Evolutionary conservation across 768 basidiomycete species (phyloP), one percentile per base, ranked within the genome.

Genomic region (Lentinula sp.): DNA sequence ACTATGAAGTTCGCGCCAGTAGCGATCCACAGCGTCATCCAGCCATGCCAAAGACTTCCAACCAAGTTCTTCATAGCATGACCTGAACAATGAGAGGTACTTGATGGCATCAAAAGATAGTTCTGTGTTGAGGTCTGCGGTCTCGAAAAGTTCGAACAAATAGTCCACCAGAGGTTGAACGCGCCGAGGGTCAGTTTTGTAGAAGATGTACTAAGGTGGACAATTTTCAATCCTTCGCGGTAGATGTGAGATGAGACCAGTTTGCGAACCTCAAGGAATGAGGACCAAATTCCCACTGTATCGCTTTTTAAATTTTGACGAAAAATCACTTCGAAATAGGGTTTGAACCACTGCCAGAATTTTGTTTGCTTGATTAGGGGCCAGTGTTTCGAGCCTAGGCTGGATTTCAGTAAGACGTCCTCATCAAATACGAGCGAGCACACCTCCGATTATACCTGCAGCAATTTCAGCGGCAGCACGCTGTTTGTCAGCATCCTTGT

Each of bases 381-480:
- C 95, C 95, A 97, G 69, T 95, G 91, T 71, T 94, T 94, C 3
- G 88, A 87, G 8, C 91, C 92, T 85, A 69, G 23, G 18, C 65
- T 16, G 18, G 12, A 20, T n/a, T 42, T 65, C 16, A 60, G 48
- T 28, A 52, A 13, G 43, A 33, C 42, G 23, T 35, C 16, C 42
- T 43, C 16, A 45, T 36, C 4, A 32, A 28, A 57, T 28, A 51
- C 16, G 1, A n/a, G 6, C 43, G 32, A 46, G 28, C 69, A 55
- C 67, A 82, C 87, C 88, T 63, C 81, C 80, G 23, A 90, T 70
- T n/a, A 90, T 62, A 28, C 89, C 89, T 2, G 89, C 90, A 7
- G 94, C 70, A 57, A 95, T 77, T 71, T 97, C 94, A 4, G 92
- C 92, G 8, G 91, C 87, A 2, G 91, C 93, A 35, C 94, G 80